Percentiles rank a stretch among this genome's conserved stretches.
phyloP scores from a whole-genome alignment of 2,329 filamentous ascomycete species.

The Pseudogymnoascus sp. region DNA sequence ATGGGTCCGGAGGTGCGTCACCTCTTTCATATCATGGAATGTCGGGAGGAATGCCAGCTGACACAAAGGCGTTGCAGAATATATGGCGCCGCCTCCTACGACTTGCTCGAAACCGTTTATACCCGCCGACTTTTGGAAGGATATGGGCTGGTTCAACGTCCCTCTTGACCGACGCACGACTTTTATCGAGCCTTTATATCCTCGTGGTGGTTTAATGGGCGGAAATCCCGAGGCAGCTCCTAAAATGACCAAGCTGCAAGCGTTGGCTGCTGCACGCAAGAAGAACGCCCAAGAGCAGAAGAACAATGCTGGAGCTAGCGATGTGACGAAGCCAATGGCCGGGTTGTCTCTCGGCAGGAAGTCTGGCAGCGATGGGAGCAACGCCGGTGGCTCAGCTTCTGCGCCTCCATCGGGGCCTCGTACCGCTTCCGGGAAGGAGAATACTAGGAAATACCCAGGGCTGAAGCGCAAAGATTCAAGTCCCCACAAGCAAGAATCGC shows the following conservation, averaged over 20 bases:
- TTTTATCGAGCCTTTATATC: conserved; percentile 51
- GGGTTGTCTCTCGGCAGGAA: conserved; percentile 11
- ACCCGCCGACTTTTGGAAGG: conserved; percentile 61
- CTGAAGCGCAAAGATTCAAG: conserved; percentile 27
- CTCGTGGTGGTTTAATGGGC: conserved; percentile 64
- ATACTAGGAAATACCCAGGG: conserved; percentile 21
- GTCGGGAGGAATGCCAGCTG: background rate
- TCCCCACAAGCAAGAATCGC: conserved; percentile 23
- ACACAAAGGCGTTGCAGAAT: background rate
- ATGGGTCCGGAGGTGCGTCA: conserved; percentile 21
- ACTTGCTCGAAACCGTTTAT: conserved; percentile 30
- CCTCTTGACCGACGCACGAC: conserved; percentile 58
- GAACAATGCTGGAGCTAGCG: conserved; percentile 12
- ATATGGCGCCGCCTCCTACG: conserved; percentile 10
- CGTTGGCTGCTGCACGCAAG: conserved; percentile 76
- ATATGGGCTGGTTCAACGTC: conserved; percentile 77
- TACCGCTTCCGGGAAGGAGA: conserved; percentile 5
- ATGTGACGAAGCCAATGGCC: conserved; percentile 23
- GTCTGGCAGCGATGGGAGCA: background rate
- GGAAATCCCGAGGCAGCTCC: conserved; percentile 57
- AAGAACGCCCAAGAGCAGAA: conserved; percentile 66
- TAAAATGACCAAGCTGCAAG: conserved; percentile 85
- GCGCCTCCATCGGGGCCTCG: background rate
- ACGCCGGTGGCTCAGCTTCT: background rate
- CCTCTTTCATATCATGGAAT: conserved; percentile 10